Base-by-base conservation (phyloP, 441 rosid genomes). In the Manihot esculenta region DNA sequence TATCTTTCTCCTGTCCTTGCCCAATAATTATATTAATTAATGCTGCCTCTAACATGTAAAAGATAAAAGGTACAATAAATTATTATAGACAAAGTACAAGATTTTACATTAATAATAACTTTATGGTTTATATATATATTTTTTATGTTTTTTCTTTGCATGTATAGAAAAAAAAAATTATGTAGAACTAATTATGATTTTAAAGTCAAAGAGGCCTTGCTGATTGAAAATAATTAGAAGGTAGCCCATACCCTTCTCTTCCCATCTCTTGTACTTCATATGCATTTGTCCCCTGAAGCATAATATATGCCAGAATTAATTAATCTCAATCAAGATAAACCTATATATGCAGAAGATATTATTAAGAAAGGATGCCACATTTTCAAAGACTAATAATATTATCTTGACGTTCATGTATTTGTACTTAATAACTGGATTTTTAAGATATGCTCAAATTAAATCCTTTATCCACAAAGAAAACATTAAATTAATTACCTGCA, bases 201-300 rank as follows among this genome's bases (percentile, higher is more conserved):
- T n/a, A n/a, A 10, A 50, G 49, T 79, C 70, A 76, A 72, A 65
- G 66, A 20, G 76, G 47, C 74, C 74, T 72, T 23, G 78, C n/a
- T 58, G 76, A 45, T 42, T 73, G 76, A 64, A 77, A 74, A 71
- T 13, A 30, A 35, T 35, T 35, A 33, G 64, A 26, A 64, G 69
- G 51, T 65, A 69, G 76, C 71, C 74, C 81, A 72, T 65, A 41
- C 48, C 75, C 81, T 59, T 77, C 79, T 65, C 64, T 72, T 68
- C 15, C 79, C 70, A 75, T 68, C 17, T 78, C 77, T 72, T 74
- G 79, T 21, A 44, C 51, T 38, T 76, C 78, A 71, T 48, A 68
- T 63, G 73, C 76, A 64, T 75, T 65, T 72, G 79, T 70, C 58
- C 69, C 70, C 84, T 80, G 30, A 70, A 75, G 35, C 51, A 70